Conservation (phyloP, 768 basidiomycete genomes). For the Kwoniella sp. region DNA sequence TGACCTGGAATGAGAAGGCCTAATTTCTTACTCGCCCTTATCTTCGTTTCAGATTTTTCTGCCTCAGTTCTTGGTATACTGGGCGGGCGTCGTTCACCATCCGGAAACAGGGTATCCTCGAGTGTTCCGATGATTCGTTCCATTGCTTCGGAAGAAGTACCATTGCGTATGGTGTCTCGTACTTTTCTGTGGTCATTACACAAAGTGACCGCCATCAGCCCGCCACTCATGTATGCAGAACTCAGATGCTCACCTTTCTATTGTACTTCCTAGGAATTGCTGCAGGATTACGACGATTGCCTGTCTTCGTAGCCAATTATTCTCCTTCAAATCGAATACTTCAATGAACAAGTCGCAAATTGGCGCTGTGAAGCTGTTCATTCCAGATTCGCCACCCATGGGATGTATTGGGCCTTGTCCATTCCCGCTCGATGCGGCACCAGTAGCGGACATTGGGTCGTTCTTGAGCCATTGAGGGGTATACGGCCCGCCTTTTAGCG, state of each 20-base stretch:
- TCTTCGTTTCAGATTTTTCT: slow-evolving; percentile 76
- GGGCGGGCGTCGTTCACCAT: slow-evolving; percentile 70
- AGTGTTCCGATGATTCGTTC: slow-evolving; percentile 68
- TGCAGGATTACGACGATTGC: slow-evolving; percentile 95
- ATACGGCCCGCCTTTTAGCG: slow-evolving; percentile 20
- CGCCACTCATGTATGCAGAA: not conserved
- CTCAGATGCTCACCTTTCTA: slow-evolving; percentile 71
- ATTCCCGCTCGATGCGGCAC: not conserved
- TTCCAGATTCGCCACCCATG: slow-evolving; percentile 82
- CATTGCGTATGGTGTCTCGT: slow-evolving; percentile 70
- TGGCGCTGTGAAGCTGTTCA: slow-evolving; percentile 85
- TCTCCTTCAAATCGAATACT: slow-evolving; percentile 92
- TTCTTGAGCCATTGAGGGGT: slow-evolving; percentile 23
- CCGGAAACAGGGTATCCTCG: slow-evolving; percentile 79
- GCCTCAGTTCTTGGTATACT: slow-evolving; percentile 70
- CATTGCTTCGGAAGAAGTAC: slow-evolving; percentile 71
- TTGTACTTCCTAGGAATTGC: slow-evolving; percentile 91
- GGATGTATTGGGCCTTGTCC: slow-evolving; percentile 57
- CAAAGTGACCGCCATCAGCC: not conserved
- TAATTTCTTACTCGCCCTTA: slow-evolving; percentile 86
- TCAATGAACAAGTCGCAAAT: slow-evolving; percentile 92
- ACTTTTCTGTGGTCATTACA: slow-evolving; percentile 75
- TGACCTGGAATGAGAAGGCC: slow-evolving; percentile 87
- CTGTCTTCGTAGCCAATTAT: slow-evolving; percentile 93
- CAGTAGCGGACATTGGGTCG: slow-evolving; percentile 6